Percentiles rank a stretch among this genome's conserved stretches.
phyloP scores from a whole-genome alignment of 495 filamentous ascomycete species.

The Daldinia concentrica region DNA sequence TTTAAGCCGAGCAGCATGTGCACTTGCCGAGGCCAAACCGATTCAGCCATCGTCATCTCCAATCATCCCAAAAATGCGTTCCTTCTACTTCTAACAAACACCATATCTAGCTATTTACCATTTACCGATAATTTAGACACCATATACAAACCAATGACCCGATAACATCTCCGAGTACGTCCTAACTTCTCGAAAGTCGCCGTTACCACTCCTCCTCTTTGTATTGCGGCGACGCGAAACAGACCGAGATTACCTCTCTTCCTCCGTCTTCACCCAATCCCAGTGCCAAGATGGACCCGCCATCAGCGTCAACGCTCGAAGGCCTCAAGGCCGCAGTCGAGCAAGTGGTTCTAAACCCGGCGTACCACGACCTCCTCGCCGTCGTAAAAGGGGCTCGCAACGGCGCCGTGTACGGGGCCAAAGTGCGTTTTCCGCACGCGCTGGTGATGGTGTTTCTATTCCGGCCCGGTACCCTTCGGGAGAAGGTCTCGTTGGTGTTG shows the following conservation, averaged over 20 bases:
- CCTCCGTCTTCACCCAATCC: background rate
- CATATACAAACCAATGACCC: slow-evolving; percentile 22
- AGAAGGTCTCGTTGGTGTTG: slow-evolving; percentile 81
- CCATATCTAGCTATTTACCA: background rate
- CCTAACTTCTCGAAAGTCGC: slow-evolving; percentile 7
- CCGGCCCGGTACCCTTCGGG: slow-evolving; percentile 82
- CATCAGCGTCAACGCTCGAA: slow-evolving; percentile 8
- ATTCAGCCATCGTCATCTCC: slow-evolving; percentile 11
- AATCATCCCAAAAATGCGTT: background rate
- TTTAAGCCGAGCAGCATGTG: slow-evolving; percentile 38
- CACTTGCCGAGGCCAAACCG: slow-evolving; percentile 29
- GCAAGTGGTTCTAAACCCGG: slow-evolving; percentile 78
- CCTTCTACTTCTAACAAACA: background rate
- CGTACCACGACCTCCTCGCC: slow-evolving; percentile 81
- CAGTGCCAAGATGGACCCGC: background rate
- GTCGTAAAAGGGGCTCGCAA: slow-evolving; percentile 93
- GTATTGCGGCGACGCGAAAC: background rate
- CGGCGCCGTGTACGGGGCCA: slow-evolving; percentile 95
- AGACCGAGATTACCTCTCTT: slow-evolving; percentile 1
- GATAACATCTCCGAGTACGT: slow-evolving; percentile 8
- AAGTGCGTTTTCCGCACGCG: slow-evolving; percentile 98
- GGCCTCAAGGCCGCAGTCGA: slow-evolving; percentile 62
- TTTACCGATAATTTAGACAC: background rate
- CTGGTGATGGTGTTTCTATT: slow-evolving; percentile 98
- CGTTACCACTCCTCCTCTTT: background rate